Evolutionary conservation across 75 land plant species (phyloP), one percentile per base, ranked within the genome.

Genomic region (Picea sitchensis): DNA sequence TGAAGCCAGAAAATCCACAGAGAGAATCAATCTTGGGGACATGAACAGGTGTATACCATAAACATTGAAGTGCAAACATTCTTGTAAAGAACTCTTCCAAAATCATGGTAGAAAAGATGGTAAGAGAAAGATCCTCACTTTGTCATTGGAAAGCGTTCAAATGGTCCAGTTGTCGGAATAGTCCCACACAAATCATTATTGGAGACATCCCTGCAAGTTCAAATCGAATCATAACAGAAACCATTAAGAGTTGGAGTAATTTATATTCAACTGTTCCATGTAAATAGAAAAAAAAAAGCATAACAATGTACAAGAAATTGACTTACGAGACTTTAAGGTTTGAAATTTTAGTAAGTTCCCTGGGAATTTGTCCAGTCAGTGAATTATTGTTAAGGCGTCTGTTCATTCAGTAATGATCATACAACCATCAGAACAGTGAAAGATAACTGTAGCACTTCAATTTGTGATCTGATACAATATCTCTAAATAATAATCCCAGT

Each of bases 321-420:
- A 86, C 94, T 92, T 94, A 96, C 95, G 92, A 86, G 75, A 94
- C 98, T 94, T 96, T 94, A 23, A 94, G 91, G 65, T 83, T 90
- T 17, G 88, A 56, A 78, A 91, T 82, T 9, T 71, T 51, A 61
- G 82, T 81, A 59, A 96, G 89, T 57, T 90, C 92, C 67, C 93
- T 90, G 3, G 99, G 99, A 30, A 97, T 95, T 63, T 76, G 84
- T 26, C 99, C 98, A 74, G 83, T 90, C 69, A 97, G 80, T 61
- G 67, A 61, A 82, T 97, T 97, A 75, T 91, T 88, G 78, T 95
- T 93, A 69, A 97, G 90, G 20, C 98, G 90, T 62, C 94, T 96
- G 64, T 61, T 80, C 2, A 56, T 47, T 5, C 18, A 54, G 73
- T 65, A 64, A 58, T 21, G 18, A 47, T 21, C 5, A 18, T 36